These are phyloP conservation scores for Tuber microsphaerosporum DNA, from an alignment of 495 filamentous ascomycete species.

Conservation along the genomic window DNA sequence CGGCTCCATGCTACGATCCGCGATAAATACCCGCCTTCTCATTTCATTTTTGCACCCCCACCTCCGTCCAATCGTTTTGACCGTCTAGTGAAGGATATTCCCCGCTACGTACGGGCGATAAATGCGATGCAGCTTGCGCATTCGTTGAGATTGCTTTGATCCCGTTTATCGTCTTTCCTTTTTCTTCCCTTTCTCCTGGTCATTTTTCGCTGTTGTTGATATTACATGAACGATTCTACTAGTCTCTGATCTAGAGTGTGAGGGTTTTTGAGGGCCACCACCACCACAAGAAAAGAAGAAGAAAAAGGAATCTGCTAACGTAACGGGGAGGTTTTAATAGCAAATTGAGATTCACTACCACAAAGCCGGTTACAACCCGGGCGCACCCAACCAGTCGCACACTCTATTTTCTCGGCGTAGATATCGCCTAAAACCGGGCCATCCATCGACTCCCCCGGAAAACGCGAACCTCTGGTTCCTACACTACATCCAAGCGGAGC, in stretches of 20 bases:
- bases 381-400: slow-evolving; percentile 65
- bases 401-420: slow-evolving; percentile 56
- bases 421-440: slow-evolving; percentile 67
- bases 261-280: not conserved
- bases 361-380: slow-evolving; percentile 64
- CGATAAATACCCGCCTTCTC: slow-evolving; percentile 21
- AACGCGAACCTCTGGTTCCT: slow-evolving; percentile 86
- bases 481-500: slow-evolving; percentile 76
- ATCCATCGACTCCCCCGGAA: slow-evolving; percentile 54
- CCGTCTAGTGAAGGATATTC: not conserved
- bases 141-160: not conserved
- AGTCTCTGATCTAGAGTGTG: not conserved
- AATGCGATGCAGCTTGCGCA: slow-evolving; percentile 3
- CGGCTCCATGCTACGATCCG: slow-evolving; percentile 22
- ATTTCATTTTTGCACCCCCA: not conserved
- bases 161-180: not conserved
- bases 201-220: not conserved
- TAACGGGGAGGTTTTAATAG: slow-evolving; percentile 42
- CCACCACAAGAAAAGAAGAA: not conserved
- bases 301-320: slow-evolving; percentile 10
- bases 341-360: slow-evolving; percentile 77
- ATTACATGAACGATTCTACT: not conserved
- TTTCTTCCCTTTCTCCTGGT: not conserved
- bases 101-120: not conserved
- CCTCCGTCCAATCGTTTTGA: slow-evolving; percentile 3